Conservation (phyloP, 2,329 filamentous ascomycete genomes). For the Monilinia fructigena region DNA sequence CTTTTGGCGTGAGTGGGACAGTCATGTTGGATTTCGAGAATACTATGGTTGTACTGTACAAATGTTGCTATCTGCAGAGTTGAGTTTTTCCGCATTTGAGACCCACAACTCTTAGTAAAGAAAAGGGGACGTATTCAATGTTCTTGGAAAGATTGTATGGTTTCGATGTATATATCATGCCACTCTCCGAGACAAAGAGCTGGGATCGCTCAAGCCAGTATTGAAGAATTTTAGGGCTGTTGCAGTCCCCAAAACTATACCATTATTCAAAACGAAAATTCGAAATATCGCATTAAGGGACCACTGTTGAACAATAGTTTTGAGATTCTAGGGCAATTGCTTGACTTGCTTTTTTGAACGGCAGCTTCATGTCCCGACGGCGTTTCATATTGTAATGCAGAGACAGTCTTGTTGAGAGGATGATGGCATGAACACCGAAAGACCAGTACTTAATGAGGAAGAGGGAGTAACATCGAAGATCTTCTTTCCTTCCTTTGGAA, state of each 20-base stretch:
- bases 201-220: conserved; percentile 7
- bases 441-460: too few species aligned
- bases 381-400: not conserved
- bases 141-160: too few species aligned
- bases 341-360: not conserved
- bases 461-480: not conserved
- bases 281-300: not conserved
- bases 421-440: not conserved
- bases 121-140: not conserved
- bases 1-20: conserved; percentile 15
- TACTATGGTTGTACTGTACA: not conserved
- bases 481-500: too few species aligned
- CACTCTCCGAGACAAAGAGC: not conserved
- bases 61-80: not conserved
- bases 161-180: conserved; percentile 7
- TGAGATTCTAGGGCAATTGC: not conserved
- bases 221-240: not conserved
- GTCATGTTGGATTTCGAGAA: not conserved
- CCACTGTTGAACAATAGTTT: too few species aligned
- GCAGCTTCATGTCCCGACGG: not conserved
- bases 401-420: too few species aligned
- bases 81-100: not conserved
- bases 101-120: conserved; percentile 5
- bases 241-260: not conserved
- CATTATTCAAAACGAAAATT: not conserved